Evolutionary conservation across 2,329 filamentous ascomycete species (phyloP), one percentile per base, ranked within the genome.

Genomic region (Trichoderma cornu-damae): DNA sequence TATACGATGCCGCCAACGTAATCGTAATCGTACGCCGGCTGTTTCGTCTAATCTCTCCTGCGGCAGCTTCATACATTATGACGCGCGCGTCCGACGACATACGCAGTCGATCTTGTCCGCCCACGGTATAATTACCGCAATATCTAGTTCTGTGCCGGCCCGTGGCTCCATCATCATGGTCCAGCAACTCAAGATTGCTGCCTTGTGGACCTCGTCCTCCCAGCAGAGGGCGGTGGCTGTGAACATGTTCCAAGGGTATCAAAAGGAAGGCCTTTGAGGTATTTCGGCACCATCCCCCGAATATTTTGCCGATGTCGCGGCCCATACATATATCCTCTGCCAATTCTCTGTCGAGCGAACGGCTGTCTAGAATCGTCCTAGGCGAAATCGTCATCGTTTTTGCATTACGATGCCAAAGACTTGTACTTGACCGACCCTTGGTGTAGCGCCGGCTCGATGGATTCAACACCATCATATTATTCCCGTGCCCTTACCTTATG

Each of bases 291-390:
- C 49, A 6, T 62, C 60, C 1, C 34, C 52, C 12, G 60, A 61
- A 12, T 63, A 63, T 49, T 64, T 64, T 59, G 61, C 62, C 18
- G 60, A 59, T 20, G 60, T 64, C 32, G 62, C 62, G 12, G 44
- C 30, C 35, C 22, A 61, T 37, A 58, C 63, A n/a, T n/a, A n/a
- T n/a, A n/a, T 11, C 50, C 61, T n/a, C 9, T 47, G n/a, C n/a
- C 22, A 22, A 60, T 12, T 42, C 43, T 11, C 61, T 30, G 26
- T 42, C 7, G 54, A 59, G 20, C 60, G 35, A 61, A 34, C 12
- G 22, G 20, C 20, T 14, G n/a, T 18, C 20, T 22, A n/a, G 16
- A 4, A 16, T 22, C n/a, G 24, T 14, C n/a, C 7, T 4, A 40
- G 5, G 14, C 16, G 6, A 22, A n/a, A n/a, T n/a, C n/a, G n/a